Conservation (phyloP, 2,329 filamentous ascomycete genomes). For the Talaromyces sp. region DNA sequence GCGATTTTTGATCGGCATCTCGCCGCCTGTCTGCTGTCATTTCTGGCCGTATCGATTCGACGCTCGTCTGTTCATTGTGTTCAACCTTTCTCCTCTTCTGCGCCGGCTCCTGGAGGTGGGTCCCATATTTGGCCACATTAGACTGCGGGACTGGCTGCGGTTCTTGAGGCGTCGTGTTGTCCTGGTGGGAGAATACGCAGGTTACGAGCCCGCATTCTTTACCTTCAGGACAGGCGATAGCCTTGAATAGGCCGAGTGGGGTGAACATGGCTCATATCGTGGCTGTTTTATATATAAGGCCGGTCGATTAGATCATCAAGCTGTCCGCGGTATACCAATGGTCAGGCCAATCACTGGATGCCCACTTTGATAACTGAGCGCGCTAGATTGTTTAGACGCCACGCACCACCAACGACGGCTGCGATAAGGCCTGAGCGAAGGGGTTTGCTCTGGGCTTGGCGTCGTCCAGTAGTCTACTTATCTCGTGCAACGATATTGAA, state of each 20-base stretch:
- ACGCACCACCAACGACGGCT: neutral
- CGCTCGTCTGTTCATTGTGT: conserved; percentile 1
- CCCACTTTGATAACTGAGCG: neutral
- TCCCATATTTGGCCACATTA: conserved; percentile 15
- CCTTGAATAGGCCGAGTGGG: conserved; percentile 51
- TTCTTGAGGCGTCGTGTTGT: conserved; percentile 1
- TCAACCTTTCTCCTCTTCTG: conserved; percentile 26
- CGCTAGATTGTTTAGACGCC: neutral
- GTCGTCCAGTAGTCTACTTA: neutral
- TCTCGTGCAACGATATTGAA: neutral
- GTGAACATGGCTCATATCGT: conserved; percentile 44
- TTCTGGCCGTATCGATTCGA: neutral
- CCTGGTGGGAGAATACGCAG: conserved; percentile 56
- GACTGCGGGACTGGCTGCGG: neutral
- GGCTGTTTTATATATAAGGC: neutral
- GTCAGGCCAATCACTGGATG: neutral
- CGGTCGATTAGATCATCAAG: neutral
- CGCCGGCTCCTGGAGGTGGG: conserved; percentile 16
- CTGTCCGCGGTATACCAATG: neutral
- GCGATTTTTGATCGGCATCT: conserved; percentile 11
- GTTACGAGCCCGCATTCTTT: conserved; percentile 47
- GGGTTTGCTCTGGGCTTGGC: neutral
- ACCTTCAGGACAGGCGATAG: conserved; percentile 49
- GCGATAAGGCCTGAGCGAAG: neutral
- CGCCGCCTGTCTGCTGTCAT: conserved; percentile 6